phyloP scores from a whole-genome alignment of 139 green algal species.

The Chara braunii region DNA sequence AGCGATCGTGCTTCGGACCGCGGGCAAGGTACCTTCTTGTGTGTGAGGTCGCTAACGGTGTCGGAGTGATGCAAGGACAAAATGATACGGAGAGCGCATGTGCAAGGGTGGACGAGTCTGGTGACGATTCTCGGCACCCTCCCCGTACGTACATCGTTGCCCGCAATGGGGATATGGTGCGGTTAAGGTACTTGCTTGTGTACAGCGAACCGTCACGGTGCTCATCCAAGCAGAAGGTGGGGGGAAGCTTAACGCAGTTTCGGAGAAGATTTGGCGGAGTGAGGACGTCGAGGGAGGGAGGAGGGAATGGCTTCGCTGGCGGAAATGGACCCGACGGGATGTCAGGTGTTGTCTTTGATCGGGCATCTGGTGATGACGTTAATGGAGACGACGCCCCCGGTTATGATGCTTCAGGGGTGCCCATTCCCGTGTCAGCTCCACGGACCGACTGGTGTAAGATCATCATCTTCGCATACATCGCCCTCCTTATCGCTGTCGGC shows the following conservation, averaged over 20 bases:
- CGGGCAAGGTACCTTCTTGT: conserved; percentile 8
- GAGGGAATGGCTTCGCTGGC: no score
- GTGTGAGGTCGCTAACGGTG: conserved; percentile 11
- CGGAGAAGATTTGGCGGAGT: no score
- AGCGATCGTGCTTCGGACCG: conserved; percentile 9
- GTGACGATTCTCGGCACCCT: no score
- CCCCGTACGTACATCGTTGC: conserved; percentile 21
- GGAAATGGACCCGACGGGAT: not conserved
- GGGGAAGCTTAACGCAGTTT: not conserved
- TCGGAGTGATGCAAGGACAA: no score
- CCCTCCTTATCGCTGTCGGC: conserved; percentile 6
- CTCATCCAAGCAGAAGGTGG: not conserved
- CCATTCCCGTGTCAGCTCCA: no score
- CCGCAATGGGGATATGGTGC: conserved; percentile 7
- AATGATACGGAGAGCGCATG: no score
- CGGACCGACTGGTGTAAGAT: conserved; percentile 16
- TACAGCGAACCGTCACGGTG: conserved; percentile 14
- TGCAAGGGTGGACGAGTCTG: no score
- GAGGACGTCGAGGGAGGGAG: not conserved
- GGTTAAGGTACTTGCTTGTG: conserved; percentile 17
- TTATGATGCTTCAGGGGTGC: no score
- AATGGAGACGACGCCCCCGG: no score
- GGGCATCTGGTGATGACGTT: no score
- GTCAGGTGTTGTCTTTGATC: not conserved
- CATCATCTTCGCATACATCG: conserved; percentile 9